phyloP scores from a whole-genome alignment of 305 asterid genomes.

The Fraxinus sp. region DNA sequence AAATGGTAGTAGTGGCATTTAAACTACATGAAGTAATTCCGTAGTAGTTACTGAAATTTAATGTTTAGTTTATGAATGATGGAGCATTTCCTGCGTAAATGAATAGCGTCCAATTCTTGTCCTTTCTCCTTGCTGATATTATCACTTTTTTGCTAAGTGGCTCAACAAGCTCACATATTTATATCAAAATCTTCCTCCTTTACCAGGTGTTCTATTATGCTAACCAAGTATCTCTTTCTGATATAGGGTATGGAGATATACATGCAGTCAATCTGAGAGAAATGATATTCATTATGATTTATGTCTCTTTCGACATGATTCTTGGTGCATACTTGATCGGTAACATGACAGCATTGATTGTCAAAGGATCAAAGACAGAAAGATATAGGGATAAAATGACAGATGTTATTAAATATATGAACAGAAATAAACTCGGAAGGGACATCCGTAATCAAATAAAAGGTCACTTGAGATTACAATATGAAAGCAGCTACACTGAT shows the following conservation, averaged over 20 bases:
- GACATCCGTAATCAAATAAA: conserved; percentile 74
- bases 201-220: not conserved
- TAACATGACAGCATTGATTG: conserved; percentile 96
- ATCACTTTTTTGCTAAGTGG: not conserved
- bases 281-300: conserved; percentile 88
- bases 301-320: conserved; percentile 86
- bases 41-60: not conserved
- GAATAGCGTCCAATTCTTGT: not conserved
- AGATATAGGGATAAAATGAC: conserved; percentile 86
- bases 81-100: not conserved
- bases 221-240: not conserved
- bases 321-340: conserved; percentile 93
- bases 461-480: conserved; percentile 81
- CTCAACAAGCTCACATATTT: not conserved
- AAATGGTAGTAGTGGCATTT: not conserved
- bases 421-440: conserved; percentile 69
- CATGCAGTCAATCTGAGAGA: conserved; percentile 90
- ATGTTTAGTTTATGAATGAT: not conserved
- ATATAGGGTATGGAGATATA: conserved; percentile 89
- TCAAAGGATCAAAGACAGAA: conserved; percentile 89
- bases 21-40: not conserved
- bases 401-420: conserved; percentile 70
- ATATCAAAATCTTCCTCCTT: not conserved
- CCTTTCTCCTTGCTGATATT: not conserved
- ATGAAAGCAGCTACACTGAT: conserved; percentile 81